phyloP scores from a whole-genome alignment of 495 filamentous ascomycete genomes.

The Rusavskia elegans region DNA sequence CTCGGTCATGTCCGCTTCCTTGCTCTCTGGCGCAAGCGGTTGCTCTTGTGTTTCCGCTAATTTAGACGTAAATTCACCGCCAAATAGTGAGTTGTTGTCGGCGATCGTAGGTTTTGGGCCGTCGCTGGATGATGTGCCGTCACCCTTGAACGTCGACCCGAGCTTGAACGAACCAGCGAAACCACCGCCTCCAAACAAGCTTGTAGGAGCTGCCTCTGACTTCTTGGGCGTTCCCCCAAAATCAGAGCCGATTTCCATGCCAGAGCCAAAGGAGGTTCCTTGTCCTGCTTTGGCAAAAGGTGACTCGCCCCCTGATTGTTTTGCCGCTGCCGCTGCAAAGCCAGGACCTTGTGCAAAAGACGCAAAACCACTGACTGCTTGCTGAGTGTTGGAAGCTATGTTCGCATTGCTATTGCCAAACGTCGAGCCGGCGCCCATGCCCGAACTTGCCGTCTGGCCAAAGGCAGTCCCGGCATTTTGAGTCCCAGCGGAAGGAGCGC shows the following conservation, averaged over 20 bases:
- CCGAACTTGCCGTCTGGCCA: conserved; percentile 17
- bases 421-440: conserved; percentile 5
- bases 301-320: conserved; percentile 5
- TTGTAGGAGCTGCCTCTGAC: conserved; percentile 18
- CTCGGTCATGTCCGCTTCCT: conserved; percentile 43
- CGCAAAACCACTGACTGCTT: conserved; percentile 32
- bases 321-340: conserved; percentile 31
- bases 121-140: conserved; percentile 47
- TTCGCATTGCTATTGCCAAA: conserved; percentile 10
- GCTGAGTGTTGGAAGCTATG: not conserved
- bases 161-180: conserved; percentile 59
- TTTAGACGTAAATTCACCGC: conserved; percentile 34
- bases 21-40: conserved; percentile 27
- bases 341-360: conserved; percentile 39
- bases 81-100: conserved; percentile 34
- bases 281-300: conserved; percentile 15
- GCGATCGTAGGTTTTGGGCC: conserved; percentile 29
- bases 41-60: conserved; percentile 30
- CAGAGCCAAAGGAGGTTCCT: conserved; percentile 17
- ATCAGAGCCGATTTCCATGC: conserved; percentile 19
- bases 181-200: conserved; percentile 36
- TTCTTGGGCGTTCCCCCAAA: conserved; percentile 23
- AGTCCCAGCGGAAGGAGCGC: conserved; percentile 11
- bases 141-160: conserved; percentile 65
- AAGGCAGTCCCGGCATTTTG: conserved; percentile 12